These are phyloP conservation scores for Penicilliopsis zonata DNA, from an alignment of 495 filamentous ascomycete species.

Conservation along the genomic window DNA sequence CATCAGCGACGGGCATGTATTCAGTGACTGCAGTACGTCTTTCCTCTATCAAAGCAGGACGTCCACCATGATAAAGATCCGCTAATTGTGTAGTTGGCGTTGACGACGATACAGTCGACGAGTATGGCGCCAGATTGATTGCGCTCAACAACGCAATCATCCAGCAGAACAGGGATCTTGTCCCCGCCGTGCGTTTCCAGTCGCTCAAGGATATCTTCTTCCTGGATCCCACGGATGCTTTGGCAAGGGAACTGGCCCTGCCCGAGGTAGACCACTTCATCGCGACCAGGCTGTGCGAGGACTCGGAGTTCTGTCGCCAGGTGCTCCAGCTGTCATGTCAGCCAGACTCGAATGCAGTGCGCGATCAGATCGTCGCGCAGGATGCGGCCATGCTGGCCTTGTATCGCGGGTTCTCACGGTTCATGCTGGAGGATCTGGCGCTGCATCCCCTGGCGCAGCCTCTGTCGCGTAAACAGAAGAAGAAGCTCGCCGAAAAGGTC, in stretches of 20 bases:
- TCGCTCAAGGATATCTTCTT: neutral
- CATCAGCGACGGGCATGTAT: slow-evolving; percentile 31
- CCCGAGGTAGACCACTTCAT: neutral
- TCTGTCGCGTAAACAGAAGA: slow-evolving; percentile 15
- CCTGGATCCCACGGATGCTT: too few species aligned
- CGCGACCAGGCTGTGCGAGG: neutral
- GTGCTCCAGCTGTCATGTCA: neutral
- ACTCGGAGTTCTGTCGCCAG: neutral
- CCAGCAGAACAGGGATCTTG: neutral
- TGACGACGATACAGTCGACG: slow-evolving; percentile 17
- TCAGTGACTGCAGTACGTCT: slow-evolving; percentile 22
- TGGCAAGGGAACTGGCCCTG: neutral
- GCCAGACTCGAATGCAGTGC: slow-evolving; percentile 10
- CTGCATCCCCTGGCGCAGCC: slow-evolving; percentile 10
- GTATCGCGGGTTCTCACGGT: slow-evolving; percentile 32
- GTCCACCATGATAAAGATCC: too few species aligned
- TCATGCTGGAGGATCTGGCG: slow-evolving; percentile 34
- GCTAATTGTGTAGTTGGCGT: slow-evolving; percentile 32
- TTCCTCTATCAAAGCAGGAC: slow-evolving; percentile 28
- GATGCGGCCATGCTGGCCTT: slow-evolving; percentile 21
- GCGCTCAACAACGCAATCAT: slow-evolving; percentile 9
- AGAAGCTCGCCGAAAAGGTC: slow-evolving; percentile 19
- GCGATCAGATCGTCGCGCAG: slow-evolving; percentile 19
- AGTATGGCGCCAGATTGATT: slow-evolving; percentile 17
- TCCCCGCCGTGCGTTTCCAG: neutral